Percentiles rank a stretch among this genome's conserved stretches.
These are phyloP conservation scores for Porcisia deanei DNA, from an alignment of 208 protist genomes.

Conservation along the genomic window DNA sequence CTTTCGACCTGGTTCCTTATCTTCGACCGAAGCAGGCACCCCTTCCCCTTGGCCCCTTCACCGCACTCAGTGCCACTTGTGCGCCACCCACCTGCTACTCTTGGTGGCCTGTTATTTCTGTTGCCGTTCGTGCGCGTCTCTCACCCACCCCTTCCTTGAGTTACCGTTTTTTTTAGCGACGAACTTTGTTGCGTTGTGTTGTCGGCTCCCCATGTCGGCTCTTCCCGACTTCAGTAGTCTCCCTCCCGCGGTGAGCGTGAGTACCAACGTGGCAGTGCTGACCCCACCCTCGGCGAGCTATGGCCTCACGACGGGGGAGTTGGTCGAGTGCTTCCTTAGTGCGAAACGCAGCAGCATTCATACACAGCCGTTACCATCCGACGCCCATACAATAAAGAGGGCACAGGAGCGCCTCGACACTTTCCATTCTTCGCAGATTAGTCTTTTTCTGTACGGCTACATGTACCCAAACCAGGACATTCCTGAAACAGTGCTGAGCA, in stretches of 20 bases:
- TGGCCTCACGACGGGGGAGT: constrained; percentile 43
- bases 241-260: constrained; percentile 34
- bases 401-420: constrained; percentile 47
- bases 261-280: constrained; percentile 54
- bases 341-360: constrained; percentile 67
- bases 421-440: constrained; percentile 73
- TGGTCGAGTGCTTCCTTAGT: constrained; percentile 61
- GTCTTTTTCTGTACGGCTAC: constrained; percentile 73
- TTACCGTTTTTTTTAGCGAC: neutral
- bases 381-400: constrained; percentile 68
- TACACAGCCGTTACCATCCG: constrained; percentile 57
- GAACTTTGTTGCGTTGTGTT: neutral
- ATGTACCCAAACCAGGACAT: constrained; percentile 62
- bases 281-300: constrained; percentile 10
- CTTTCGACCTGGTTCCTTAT: neutral
- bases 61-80: neutral
- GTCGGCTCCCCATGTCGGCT: constrained; percentile 9
- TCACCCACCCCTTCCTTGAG: neutral
- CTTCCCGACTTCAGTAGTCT: constrained; percentile 26
- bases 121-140: neutral
- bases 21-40: neutral
- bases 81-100: neutral
- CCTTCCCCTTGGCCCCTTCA: neutral
- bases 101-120: neutral
- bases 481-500: constrained; percentile 50